phyloP scores from a whole-genome alignment of 2,329 filamentous ascomycete species.

The Alternaria solani region DNA sequence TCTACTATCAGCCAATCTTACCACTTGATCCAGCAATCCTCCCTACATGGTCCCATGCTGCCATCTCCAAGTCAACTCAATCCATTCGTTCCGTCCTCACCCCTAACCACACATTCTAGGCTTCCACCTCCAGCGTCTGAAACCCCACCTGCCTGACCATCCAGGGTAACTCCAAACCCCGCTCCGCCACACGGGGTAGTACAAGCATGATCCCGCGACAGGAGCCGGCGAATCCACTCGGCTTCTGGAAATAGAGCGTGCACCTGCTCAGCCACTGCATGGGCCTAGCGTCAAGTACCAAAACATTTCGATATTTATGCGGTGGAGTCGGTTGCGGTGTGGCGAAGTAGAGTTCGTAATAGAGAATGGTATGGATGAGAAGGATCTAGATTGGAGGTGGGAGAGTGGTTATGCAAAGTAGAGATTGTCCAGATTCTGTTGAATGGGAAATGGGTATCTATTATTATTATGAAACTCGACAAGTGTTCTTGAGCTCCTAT shows the following conservation, averaged over 20 bases:
- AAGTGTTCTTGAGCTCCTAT: no score
- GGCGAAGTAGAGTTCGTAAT: neutral
- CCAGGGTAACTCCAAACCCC: neutral
- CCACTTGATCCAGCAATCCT: neutral
- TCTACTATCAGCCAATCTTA: neutral
- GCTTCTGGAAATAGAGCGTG: neutral
- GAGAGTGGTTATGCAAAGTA: neutral
- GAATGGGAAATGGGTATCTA: neutral
- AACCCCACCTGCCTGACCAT: conserved; percentile 1
- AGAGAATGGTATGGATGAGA: neutral
- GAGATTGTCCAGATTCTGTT: neutral
- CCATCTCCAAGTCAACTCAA: neutral
- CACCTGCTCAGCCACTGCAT: conserved; percentile 1
- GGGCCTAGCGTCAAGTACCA: neutral
- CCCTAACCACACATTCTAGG: neutral
- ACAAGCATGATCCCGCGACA: conserved; percentile 1
- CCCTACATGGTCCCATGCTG: neutral
- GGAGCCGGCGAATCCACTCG: neutral
- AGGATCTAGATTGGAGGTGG: neutral
- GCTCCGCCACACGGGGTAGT: neutral
- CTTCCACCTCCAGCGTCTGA: neutral
- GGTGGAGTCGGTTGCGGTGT: neutral
- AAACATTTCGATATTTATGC: neutral
- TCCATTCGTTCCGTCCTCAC: neutral
- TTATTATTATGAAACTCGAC: neutral